Percentiles rank a stretch among this genome's conserved stretches.
These are phyloP conservation scores for Phytophthora constricta DNA, from an alignment of 352 stramenopile genomes.

Conservation along the genomic window DNA sequence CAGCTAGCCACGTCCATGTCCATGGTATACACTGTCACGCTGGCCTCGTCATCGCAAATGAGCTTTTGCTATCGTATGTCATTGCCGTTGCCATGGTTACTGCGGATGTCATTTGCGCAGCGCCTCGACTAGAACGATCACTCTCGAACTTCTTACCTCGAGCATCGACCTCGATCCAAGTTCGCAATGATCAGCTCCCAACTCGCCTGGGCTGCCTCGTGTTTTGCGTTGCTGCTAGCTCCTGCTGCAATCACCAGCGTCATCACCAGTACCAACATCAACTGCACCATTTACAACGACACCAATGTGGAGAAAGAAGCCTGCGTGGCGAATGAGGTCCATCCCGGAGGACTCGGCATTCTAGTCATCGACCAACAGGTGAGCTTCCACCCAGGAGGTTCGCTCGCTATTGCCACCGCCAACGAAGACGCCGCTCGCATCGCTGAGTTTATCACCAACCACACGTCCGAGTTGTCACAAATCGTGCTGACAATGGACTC, in stretches of 20 bases:
- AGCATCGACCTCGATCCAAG: background rate
- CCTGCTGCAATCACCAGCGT: constrained; percentile 1
- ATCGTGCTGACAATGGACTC: constrained; percentile 96
- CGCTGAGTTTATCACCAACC: constrained; percentile 75
- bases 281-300: constrained; percentile 16
- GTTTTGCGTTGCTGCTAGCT: constrained; percentile 3
- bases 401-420: constrained; percentile 91
- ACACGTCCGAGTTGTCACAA: constrained; percentile 66
- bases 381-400: constrained; percentile 94
- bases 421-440: constrained; percentile 90
- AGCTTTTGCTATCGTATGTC: too few species aligned
- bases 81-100: constrained; percentile 6
- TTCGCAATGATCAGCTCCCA: constrained; percentile 19
- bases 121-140: too few species aligned
- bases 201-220: constrained; percentile 16
- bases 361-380: constrained; percentile 95
- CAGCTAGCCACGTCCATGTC: too few species aligned
- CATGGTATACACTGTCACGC: constrained; percentile 8
- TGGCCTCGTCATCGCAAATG: constrained; percentile 4
- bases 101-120: too few species aligned
- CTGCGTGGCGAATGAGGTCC: constrained; percentile 36
- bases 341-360: constrained; percentile 58
- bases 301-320: constrained; percentile 31
- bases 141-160: constrained; percentile 2
- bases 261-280: constrained; percentile 16